A percentile compares a stretch with the other conserved stretches of the same genome.
These are phyloP conservation scores for Vaccinium macrocarpon DNA, from an alignment of 148 eudicot genomes.

Conservation along the genomic window DNA sequence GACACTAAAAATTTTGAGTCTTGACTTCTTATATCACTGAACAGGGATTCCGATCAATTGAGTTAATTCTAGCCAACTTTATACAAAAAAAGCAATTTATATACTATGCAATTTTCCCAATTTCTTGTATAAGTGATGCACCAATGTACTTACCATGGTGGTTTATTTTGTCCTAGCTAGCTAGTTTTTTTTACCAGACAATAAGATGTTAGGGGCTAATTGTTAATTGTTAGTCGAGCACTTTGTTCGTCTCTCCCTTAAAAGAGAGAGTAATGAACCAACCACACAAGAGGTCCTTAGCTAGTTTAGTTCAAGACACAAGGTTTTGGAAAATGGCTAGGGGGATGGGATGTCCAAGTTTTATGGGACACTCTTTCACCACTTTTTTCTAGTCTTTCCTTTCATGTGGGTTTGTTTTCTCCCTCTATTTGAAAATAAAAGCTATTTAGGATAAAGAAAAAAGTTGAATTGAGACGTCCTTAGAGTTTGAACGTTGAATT, in stretches of 20 bases:
- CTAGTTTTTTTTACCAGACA: no score
- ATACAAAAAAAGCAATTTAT: neutral
- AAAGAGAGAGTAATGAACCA: no score
- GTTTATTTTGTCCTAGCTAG: neutral
- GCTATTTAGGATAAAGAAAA: neutral
- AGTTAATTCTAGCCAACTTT: neutral
- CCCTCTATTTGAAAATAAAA: neutral
- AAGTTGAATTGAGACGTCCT: neutral
- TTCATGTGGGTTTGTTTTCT: neutral
- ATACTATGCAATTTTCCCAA: neutral
- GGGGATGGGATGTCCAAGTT: neutral
- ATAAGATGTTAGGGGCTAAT: no score
- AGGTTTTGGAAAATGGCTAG: no score
- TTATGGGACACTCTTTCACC: slow-evolving; percentile 3
- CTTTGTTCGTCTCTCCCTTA: no score
- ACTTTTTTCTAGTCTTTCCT: slow-evolving; percentile 13
- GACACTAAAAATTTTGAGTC: neutral
- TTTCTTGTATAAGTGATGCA: neutral
- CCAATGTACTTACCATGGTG: neutral
- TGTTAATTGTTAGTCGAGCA: no score
- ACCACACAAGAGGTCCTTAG: no score
- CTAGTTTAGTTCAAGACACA: no score
- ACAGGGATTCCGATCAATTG: neutral
- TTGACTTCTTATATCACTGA: neutral
- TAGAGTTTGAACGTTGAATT: slow-evolving; percentile 14